A percentile compares a stretch with the other conserved stretches of the same genome.
Evolutionary conservation across 169 alveolate genomes (phyloP).

Genomic region (Plasmodium yoelii): DNA sequence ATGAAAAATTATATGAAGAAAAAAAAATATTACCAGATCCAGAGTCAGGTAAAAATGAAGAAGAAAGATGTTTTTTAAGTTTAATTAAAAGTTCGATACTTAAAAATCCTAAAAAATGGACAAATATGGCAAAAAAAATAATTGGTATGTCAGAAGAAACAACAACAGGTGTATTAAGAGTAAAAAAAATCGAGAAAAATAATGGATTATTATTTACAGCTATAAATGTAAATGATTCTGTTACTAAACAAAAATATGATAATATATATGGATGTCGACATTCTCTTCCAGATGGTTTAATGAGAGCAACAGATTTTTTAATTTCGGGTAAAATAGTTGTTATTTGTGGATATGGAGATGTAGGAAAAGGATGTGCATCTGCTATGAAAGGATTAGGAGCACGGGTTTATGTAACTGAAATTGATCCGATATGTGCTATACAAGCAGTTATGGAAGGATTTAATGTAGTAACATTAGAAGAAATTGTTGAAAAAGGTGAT

Average conservation of each 20-base stretch:
- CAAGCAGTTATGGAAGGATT: constrained; percentile 99
- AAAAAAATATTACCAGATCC: constrained; percentile 79
- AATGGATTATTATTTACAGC: constrained; percentile 96
- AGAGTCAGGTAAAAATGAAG: constrained; percentile 80
- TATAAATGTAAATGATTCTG: constrained; percentile 97
- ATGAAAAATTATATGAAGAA: constrained; percentile 85
- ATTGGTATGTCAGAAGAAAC: constrained; percentile 99
- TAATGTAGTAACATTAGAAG: constrained; percentile 93
- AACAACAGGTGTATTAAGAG: constrained; percentile 98
- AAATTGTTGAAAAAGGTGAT: constrained; percentile 94
- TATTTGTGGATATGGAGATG: constrained; percentile 98
- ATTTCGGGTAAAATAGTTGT: constrained; percentile 97
- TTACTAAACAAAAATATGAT: constrained; percentile 98
- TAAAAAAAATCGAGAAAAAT: constrained; percentile 91
- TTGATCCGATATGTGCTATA: constrained; percentile 99
- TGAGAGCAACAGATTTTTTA: constrained; percentile 98
- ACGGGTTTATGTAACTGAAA: constrained; percentile 96
- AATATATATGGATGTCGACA: constrained; percentile 99
- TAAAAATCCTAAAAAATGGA: constrained; percentile 93
- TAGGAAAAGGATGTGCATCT: constrained; percentile 98
- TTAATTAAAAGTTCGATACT: constrained; percentile 89
- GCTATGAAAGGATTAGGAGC: constrained; percentile 98
- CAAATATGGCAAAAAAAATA: constrained; percentile 90
- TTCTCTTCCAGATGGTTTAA: constrained; percentile 97
- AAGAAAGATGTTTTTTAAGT: constrained; percentile 82